Percentiles rank a stretch among this genome's conserved stretches.
Conservation (phyloP, 1,284 basidiomycete genomes). For the Trichosporon sp. region DNA sequence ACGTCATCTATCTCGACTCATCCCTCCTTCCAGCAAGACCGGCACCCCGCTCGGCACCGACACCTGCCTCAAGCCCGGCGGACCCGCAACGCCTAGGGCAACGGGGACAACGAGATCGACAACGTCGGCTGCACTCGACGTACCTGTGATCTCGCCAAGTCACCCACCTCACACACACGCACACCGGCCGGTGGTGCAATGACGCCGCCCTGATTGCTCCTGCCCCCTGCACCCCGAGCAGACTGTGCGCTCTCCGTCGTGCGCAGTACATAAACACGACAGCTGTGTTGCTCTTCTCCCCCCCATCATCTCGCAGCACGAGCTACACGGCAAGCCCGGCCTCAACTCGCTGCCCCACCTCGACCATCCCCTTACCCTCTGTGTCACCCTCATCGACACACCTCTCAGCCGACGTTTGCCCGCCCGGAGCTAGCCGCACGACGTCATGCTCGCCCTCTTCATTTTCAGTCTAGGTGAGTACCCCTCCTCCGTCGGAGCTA, state of each 20-base stretch:
- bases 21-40: no score
- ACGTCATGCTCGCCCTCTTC: not conserved
- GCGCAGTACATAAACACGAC: constrained; percentile 2
- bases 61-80: not conserved
- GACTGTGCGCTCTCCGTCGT: not conserved
- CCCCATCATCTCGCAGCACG: not conserved
- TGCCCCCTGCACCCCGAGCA: not conserved
- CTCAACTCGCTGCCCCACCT: not conserved
- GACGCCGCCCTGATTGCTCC: not conserved
- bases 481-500: not conserved
- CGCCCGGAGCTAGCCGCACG: not conserved
- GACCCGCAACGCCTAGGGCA: not conserved
- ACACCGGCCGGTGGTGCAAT: not conserved
- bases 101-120: not conserved
- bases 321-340: not conserved
- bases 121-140: not conserved
- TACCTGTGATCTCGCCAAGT: not conserved
- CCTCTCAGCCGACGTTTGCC: no score
- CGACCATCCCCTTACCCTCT: no score
- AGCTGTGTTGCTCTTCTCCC: not conserved
- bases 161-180: not conserved
- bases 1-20: not conserved
- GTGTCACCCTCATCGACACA: no score
- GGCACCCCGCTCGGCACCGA: not conserved
- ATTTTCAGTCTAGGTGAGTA: not conserved